phyloP scores from a whole-genome alignment of 108 stramenopile genomes.

The Conticribra guillardii region DNA sequence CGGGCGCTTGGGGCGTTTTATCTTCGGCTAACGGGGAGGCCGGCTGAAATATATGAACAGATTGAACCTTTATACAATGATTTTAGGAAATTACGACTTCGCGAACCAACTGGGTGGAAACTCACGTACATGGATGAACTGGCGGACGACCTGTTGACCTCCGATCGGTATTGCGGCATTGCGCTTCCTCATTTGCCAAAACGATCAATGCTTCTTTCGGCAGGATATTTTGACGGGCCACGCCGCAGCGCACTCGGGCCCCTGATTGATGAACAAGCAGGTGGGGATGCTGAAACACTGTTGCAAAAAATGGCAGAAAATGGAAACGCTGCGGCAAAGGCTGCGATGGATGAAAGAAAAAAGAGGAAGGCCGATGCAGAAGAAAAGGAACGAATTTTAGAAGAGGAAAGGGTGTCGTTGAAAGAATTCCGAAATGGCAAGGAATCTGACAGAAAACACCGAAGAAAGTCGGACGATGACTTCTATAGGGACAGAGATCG shows the following conservation, averaged over 20 bases:
- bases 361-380: constrained; percentile 24
- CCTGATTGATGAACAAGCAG: constrained; percentile 47
- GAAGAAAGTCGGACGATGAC: too few species aligned
- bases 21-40: constrained; percentile 90
- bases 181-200: constrained; percentile 90
- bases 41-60: constrained; percentile 89
- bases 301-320: constrained; percentile 58
- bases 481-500: constrained; percentile 18
- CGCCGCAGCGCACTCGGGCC: constrained; percentile 59
- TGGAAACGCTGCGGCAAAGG: constrained; percentile 58
- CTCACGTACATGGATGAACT: constrained; percentile 92
- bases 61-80: constrained; percentile 94
- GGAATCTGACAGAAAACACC: background rate
- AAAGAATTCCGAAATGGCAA: background rate
- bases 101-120: constrained; percentile 82
- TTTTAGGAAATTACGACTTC: constrained; percentile 80
- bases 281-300: constrained; percentile 59
- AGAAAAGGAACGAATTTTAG: constrained; percentile 25
- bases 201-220: constrained; percentile 77
- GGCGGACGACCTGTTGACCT: constrained; percentile 80
- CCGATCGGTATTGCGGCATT: constrained; percentile 88
- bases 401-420: constrained; percentile 9
- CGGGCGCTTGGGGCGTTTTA: constrained; percentile 95
- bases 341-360: constrained; percentile 50
- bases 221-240: constrained; percentile 75